A percentile compares a stretch with the other conserved stretches of the same genome.
Conservation (phyloP, 441 rosid species). For the Eutrema salsugineum region DNA sequence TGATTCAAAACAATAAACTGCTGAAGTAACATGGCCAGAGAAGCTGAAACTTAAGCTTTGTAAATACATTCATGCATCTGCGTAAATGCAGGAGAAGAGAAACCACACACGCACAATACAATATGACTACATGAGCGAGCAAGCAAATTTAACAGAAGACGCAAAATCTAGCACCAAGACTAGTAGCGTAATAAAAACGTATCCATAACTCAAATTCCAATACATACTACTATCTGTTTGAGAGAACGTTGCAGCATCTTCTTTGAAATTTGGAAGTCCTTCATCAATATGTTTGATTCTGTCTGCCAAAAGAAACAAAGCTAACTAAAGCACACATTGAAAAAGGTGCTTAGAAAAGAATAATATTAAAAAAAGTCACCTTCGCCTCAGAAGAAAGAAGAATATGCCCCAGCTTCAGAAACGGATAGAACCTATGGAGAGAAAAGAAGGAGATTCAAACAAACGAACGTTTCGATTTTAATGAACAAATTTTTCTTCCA, state of each 20-base stretch:
- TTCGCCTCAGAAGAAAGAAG: slow-evolving; percentile 61
- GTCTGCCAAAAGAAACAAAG: slow-evolving; percentile 45
- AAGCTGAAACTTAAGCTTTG: neutral
- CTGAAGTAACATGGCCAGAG: neutral
- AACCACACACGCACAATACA: neutral
- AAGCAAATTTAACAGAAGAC: neutral
- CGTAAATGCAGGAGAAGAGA: neutral
- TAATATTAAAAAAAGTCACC: slow-evolving; percentile 40
- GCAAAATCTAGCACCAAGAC: neutral
- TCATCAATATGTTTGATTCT: slow-evolving; percentile 49
- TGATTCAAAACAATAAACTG: neutral
- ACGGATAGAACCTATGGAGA: slow-evolving; percentile 75
- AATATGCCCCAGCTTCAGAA: slow-evolving; percentile 58
- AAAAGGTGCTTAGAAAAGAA: slow-evolving; percentile 2
- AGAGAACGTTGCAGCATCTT: slow-evolving; percentile 25
- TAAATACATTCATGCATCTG: slow-evolving; percentile 7
- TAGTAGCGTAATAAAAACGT: slow-evolving; percentile 6
- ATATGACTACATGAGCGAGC: neutral
- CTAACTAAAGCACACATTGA: slow-evolving; percentile 9
- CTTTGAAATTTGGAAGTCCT: slow-evolving; percentile 70
- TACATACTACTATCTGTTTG: slow-evolving; percentile 60
- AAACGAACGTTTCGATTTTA: neutral
- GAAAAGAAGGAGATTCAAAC: neutral
- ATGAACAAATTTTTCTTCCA: neutral
- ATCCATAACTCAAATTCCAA: neutral